A percentile compares a stretch with the other conserved stretches of the same genome.
phyloP scores from a whole-genome alignment of 371 early-diverging fungal genomes.

The Furculomyces boomerangus region DNA sequence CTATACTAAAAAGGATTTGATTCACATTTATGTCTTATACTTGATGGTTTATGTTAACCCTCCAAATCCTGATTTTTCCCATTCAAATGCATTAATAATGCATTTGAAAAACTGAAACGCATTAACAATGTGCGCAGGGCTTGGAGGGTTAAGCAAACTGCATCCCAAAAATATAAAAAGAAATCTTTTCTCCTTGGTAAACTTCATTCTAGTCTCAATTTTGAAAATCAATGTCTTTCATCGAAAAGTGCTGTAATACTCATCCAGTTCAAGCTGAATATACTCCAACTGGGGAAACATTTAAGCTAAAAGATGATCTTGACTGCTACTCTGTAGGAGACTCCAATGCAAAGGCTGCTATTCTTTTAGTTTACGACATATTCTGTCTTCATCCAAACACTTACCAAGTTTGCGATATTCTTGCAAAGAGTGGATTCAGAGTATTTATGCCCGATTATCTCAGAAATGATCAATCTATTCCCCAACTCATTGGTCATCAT shows the following conservation, averaged over 20 bases:
- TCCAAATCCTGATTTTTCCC: too few relatives aligned
- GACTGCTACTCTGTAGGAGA: slow-evolving; percentile 20
- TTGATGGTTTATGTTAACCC: too few relatives aligned
- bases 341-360: slow-evolving; percentile 18
- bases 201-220: too few relatives aligned
- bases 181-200: too few relatives aligned
- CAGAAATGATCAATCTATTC: slow-evolving; percentile 26
- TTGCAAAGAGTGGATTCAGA: slow-evolving; percentile 34
- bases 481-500: slow-evolving; percentile 15
- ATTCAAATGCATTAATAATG: too few relatives aligned
- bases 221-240: slow-evolving; percentile 37
- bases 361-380: slow-evolving; percentile 26
- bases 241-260: slow-evolving; percentile 37
- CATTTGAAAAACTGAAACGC: too few relatives aligned
- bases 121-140: too few relatives aligned
- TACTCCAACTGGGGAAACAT: slow-evolving; percentile 29
- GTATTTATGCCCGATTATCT: slow-evolving; percentile 50
- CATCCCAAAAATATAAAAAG: too few relatives aligned
- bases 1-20: too few relatives aligned
- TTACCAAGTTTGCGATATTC: slow-evolving; percentile 41
- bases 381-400: slow-evolving; percentile 31
- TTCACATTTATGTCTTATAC: too few relatives aligned
- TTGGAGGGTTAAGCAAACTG: too few relatives aligned
- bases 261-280: slow-evolving; percentile 40
- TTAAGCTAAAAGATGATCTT: slow-evolving; percentile 22